Evolutionary conservation across 2,329 filamentous ascomycete genomes (phyloP).

Genomic region (Massarina eburnea): DNA sequence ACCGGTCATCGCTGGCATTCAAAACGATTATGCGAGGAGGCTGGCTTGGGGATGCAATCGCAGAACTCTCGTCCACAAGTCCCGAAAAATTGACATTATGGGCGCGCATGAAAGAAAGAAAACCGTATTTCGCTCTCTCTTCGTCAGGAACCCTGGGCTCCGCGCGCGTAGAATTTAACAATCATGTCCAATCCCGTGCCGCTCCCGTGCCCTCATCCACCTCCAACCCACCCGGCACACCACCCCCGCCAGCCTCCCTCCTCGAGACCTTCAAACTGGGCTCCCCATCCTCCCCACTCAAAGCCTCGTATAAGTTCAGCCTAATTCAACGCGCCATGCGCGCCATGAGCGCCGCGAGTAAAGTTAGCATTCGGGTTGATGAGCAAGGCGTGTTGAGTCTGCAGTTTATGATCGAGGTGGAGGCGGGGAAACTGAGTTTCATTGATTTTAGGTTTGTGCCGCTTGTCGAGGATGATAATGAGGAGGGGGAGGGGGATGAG

Average conservation of each 20-base stretch:
- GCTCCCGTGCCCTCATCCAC: conserved; percentile 13
- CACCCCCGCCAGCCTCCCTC: conserved; percentile 42
- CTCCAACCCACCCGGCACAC: conserved; percentile 18
- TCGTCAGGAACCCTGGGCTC: conserved; percentile 63
- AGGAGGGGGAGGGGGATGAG: conserved; percentile 29
- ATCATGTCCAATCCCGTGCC: conserved; percentile 3
- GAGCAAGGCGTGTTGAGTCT: conserved; percentile 86
- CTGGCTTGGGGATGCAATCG: conserved; percentile 70
- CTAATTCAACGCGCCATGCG: conserved; percentile 82
- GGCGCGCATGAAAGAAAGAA: conserved; percentile 26
- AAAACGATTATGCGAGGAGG: conserved; percentile 92
- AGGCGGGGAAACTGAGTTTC: conserved; percentile 68
- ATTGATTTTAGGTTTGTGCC: conserved; percentile 84
- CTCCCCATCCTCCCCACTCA: conserved; percentile 24
- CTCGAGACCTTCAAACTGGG: conserved; percentile 73
- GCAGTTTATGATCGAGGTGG: conserved; percentile 94
- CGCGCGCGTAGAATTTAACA: conserved; percentile 59
- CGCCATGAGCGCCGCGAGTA: conserved; percentile 91
- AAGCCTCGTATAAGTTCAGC: conserved; percentile 79
- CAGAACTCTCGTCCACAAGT: conserved; percentile 68
- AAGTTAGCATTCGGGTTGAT: conserved; percentile 89
- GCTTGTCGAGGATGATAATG: conserved; percentile 62
- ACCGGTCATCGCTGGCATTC: conserved; percentile 75
- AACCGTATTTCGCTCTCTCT: conserved; percentile 73
- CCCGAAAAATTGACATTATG: conserved; percentile 70